Base-by-base conservation (phyloP, 163 green algal genomes). In the Botryococcus braunii region DNA sequence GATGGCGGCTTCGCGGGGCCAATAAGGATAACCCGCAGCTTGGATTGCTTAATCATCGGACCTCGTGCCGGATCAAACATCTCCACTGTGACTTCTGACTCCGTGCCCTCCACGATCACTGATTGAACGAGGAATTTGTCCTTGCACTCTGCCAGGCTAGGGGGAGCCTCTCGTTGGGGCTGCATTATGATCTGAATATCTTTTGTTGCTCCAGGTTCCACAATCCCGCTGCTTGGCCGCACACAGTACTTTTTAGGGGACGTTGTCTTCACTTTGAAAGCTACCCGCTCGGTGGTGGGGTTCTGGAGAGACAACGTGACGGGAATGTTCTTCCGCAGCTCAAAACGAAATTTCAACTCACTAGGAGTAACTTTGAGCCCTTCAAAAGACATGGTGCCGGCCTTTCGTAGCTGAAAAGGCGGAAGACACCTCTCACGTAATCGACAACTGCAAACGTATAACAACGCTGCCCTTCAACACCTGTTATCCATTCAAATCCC, bases 261-360 rank as follows among this genome's bases (percentile, higher is more conserved):
- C 39, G 86, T 93, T 11, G 86, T 93, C 77, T 93, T 93, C 11
- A 92, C 85, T 73, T 93, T 93, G 77, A 93, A 93, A 2, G 85
- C 86, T 46, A 90, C 69, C 1, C 74, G 69, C 29, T 89, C 78
- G 4, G 29, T 50, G 5, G 49, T 73, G 2, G 77, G 69, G 69
- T 93, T 93, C 43, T 83, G 62, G n/a, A 93, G 77, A 9, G 69
- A 81, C 35, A 93, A 74, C 21, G 78, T 84, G 23, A 84, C 79
- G 2, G 85, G 85, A 23, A 92, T 85, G 74, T 88, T 88, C 73
- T 90, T 91, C 23, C 81, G 71, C 34, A 91, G 73, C 78, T 88
- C 82, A 58, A 88, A 86, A 35, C 77, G 78, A 62, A 81, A 78
- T 48, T 60, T 69, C 23, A 79, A 68, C 50, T 74, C 67, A 31